Evolutionary conservation across 2,329 filamentous ascomycete genomes (phyloP), one percentile per base, ranked within the genome.

Genomic region (Stachybotrys chartarum): DNA sequence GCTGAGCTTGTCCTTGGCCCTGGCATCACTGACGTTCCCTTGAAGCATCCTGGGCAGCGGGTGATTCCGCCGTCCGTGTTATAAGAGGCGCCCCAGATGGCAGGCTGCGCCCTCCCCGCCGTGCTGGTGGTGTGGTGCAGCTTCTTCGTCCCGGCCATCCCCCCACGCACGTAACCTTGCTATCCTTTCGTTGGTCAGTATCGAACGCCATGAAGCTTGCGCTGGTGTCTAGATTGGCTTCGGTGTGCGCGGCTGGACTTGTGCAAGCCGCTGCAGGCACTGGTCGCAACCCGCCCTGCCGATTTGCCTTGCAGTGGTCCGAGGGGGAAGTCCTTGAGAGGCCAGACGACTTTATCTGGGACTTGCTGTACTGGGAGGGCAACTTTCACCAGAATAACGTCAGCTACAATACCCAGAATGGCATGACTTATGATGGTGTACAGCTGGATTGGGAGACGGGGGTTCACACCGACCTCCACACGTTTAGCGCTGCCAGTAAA

Each of bases 301-400:
- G 67, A 1, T 69, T 69, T 52, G 66, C 61, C 1, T 55, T 61
- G 1, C 54, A 68, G 6, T 70, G 66, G 67, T 61, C 66, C 0
- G 64, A 66, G 12, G 53, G 65, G 1, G 57, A 69, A 7, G 61
- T 69, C 7, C 58, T 74, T 5, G 53, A 60, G 12, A 56, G 65
- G 7, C 59, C 70, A 0, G 59, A 66, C 10, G 60, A 63, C 1
- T 74, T 75, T 31, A 63, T 68, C 30, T 67, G 64, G 58, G 67
- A 74, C 51, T 57, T 75, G 16, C 56, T 76, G 14, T 74, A 70
- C 58, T 76, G 73, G 72, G 74, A 77, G 57, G 73, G 71, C n/a
- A 67, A 72, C 30, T 75, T 76, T 39, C 73, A 75, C 53, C 69
- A 72, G 51, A 68, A 75, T 52, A 66, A 71, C 24, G 64, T 76